Evolutionary conservation across 2,329 filamentous ascomycete genomes (phyloP), one percentile per base, ranked within the genome.

Genomic region (Epichloe amarillans): DNA sequence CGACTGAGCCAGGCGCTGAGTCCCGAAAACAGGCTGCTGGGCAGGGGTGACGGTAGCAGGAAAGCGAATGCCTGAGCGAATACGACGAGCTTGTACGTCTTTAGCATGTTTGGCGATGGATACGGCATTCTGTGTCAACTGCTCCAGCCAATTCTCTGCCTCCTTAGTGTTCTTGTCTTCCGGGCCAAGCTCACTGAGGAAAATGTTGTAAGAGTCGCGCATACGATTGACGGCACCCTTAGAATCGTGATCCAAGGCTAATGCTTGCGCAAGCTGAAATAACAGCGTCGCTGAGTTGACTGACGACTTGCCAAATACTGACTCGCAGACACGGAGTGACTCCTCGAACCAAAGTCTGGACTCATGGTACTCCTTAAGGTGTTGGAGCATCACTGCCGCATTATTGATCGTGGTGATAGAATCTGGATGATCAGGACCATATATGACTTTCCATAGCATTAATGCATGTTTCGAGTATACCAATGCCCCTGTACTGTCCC

Each of bases 331-430:
- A 42, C 80, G 77, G 48, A 97, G 80, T 10, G 90, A 94, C 56
- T 88, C 85, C 69, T 97, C 93, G 64, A 98, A 98, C 93, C 93
- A 98, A 55, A 91, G 76, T 48, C 93, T 84, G 44, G 91, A 97
- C 69, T 95, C 88, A 60, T 91, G 84, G 72, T 95, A 98, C 54
- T 86, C 83, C 75, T 97, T 95, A 60, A 96, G 79, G 51, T 89
- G 84, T 69, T 98, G 93, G 52, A 98, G 81, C 93, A 98, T 98
- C 53, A 98, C 93, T 7, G 93, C 93, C 19, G 88, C 91, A 63
- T 98, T 98, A 78, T 97, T 98, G 69, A 97, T 85, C 15, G 93
- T 97, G 8, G 94, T 98, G 69, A 98, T 96, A 8, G 89, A 95
- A 70, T 98, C 93, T 3, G 93, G 93, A 69, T 98, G 93, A 61